Conservation (phyloP, 2,329 filamentous ascomycete species). For the Chrysoporthe puriensis region DNA sequence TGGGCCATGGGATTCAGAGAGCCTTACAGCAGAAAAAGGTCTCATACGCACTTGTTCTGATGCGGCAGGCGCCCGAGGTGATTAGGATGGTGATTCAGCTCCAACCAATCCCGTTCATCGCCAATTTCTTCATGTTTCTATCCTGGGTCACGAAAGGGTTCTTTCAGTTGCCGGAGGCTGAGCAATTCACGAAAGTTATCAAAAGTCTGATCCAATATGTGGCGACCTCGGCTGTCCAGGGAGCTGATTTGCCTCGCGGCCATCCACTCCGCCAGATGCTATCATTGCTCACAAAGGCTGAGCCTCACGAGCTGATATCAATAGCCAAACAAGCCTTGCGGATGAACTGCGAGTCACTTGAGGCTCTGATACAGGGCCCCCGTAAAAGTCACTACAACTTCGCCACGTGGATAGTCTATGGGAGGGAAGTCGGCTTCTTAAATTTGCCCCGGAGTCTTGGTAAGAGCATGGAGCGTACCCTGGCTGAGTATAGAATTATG, state of each 20-base stretch:
- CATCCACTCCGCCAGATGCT: constrained; percentile 11
- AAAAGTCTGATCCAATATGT: neutral
- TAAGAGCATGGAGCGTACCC: constrained; percentile 1
- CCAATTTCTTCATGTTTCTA: constrained; percentile 5
- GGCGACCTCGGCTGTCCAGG: constrained; percentile 1
- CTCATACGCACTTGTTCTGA: neutral
- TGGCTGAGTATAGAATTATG: neutral
- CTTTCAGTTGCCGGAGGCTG: neutral
- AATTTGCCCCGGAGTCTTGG: constrained; percentile 12
- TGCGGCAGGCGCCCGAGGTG: constrained; percentile 9
- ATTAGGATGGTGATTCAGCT: neutral
- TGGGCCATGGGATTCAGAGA: constrained; percentile 9
- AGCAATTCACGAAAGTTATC: constrained; percentile 6
- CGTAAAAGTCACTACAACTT: constrained; percentile 15
- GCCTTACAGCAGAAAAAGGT: neutral
- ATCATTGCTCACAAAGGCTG: neutral
- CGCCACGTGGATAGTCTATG: constrained; percentile 17
- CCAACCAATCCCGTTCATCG: constrained; percentile 4
- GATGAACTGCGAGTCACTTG: constrained; percentile 7
- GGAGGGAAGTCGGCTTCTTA: constrained; percentile 8
- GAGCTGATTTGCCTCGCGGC: neutral
- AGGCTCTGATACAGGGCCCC: constrained; percentile 9
- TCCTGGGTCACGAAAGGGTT: neutral
- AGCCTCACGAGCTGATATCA: neutral
- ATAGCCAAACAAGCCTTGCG: constrained; percentile 1